Conservation (phyloP, 2,329 filamentous ascomycete species). For the Scytalidium lignicola region DNA sequence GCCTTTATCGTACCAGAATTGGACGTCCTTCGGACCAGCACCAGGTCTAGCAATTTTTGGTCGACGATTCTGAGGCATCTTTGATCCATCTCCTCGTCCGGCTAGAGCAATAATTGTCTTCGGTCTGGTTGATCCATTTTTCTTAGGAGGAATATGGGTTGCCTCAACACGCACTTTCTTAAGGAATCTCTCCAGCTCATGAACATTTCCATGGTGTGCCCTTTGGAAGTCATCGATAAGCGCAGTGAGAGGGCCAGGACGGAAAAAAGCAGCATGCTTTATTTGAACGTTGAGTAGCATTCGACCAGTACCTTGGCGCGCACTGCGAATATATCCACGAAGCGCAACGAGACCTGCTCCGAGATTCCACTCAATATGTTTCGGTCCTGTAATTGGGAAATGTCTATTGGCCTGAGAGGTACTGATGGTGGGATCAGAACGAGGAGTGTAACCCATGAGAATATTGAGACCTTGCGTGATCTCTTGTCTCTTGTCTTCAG, state of each 20-base stretch:
- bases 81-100: constrained; percentile 25
- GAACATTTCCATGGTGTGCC: constrained; percentile 2
- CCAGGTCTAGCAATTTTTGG: constrained; percentile 28
- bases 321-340: constrained; percentile 55
- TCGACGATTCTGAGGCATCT: constrained; percentile 18
- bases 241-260: background rate
- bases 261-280: constrained; percentile 33
- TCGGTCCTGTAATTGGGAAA: constrained; percentile 3
- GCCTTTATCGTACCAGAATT: constrained; percentile 37
- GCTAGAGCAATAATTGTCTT: constrained; percentile 41
- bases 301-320: constrained; percentile 48
- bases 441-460: constrained; percentile 43
- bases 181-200: constrained; percentile 17
- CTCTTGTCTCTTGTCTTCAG: constrained; percentile 1
- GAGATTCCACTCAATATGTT: constrained; percentile 25
- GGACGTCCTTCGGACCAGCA: constrained; percentile 43
- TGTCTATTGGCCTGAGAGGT: constrained; percentile 10
- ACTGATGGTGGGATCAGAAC: constrained; percentile 31
- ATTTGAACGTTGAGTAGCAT: constrained; percentile 57
- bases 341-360: constrained; percentile 46
- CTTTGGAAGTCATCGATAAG: constrained; percentile 28
- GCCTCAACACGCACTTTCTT: constrained; percentile 32
- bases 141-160: constrained; percentile 28
- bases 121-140: constrained; percentile 26
- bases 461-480: constrained; percentile 53